Base-by-base conservation (phyloP, 2,329 filamentous ascomycete genomes). In the Colletotrichum cuscutae region DNA sequence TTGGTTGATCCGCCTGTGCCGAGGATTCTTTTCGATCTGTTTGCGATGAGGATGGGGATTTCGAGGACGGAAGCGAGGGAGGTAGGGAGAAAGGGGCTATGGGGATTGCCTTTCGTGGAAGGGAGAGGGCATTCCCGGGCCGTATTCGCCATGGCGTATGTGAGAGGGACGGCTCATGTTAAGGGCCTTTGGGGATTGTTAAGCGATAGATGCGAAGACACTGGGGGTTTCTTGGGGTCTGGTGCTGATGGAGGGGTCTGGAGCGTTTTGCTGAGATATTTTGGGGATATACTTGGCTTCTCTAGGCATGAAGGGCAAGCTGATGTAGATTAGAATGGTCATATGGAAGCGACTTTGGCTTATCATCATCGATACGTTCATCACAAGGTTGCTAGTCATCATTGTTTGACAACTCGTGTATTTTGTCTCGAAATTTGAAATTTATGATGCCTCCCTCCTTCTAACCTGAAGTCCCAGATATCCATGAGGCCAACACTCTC, bases 141-240 rank as follows among this genome's bases (percentile, higher is more conserved):
- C 5, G 70, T 72, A 3, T 70, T 53, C 11, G 8, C 26, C 5
- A 65, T 35, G 53, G 46, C 65, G n/a, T 70, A 72, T 28, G 42
- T 46, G 2, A 69, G 70, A 22, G 65, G 65, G 0, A 72, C 66
- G 15, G 70, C 32, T 2, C 32, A 30, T 32, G 46, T 42, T 1
- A 69, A 15, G 7, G 70, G 70, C 1, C 24, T 54, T 1, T 70
- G 42, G 22, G 32, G 49, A 24, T 5, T 60, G n/a, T 62, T 42
- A 9, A 35, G 15, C 15, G n/a, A 24, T 9, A 53, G 11, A 26
- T 3, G 22, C 13, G 32, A 60, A 1, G 30, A n/a, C 4, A 11
- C 1, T 24, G 32, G 19, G 5, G 28, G 19, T 0, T 6, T 46
- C 6, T 15, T 46, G 2, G 65, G 26, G 1, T 46, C 6, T 1